Conservation (phyloP, 129 eudicot genomes). For the Silybum marianum region DNA sequence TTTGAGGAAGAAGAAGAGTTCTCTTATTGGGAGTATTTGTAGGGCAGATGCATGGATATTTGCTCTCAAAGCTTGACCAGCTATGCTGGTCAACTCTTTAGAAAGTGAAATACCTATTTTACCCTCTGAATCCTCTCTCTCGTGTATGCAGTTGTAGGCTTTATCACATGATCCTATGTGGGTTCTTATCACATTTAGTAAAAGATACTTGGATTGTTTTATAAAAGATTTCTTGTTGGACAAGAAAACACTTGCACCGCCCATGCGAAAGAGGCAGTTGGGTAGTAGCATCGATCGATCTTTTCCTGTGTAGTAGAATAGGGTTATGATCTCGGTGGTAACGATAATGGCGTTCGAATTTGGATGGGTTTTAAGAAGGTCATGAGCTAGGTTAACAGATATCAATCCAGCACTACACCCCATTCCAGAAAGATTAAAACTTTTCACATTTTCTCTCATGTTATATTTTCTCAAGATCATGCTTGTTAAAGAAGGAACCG, state of each 20-base stretch:
- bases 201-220: slow-evolving; percentile 27
- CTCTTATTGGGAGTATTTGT: slow-evolving; percentile 29
- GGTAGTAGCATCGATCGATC: slow-evolving; percentile 45
- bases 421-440: slow-evolving; percentile 44
- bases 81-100: slow-evolving; percentile 30
- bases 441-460: slow-evolving; percentile 33
- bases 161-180: slow-evolving; percentile 35
- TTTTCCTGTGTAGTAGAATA: slow-evolving; percentile 33
- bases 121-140: slow-evolving; percentile 33
- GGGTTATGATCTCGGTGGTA: slow-evolving; percentile 45
- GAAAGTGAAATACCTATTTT: slow-evolving; percentile 30
- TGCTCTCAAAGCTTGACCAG: slow-evolving; percentile 32
- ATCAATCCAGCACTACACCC: slow-evolving; percentile 51
- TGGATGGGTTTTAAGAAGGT: slow-evolving; percentile 28
- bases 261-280: slow-evolving; percentile 48
- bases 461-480: slow-evolving; percentile 39
- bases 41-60: slow-evolving; percentile 37
- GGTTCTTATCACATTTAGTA: slow-evolving; percentile 31
- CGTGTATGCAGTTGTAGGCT: slow-evolving; percentile 31
- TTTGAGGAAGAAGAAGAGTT: slow-evolving; percentile 32
- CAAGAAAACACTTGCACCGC: slow-evolving; percentile 39
- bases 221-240: slow-evolving; percentile 21
- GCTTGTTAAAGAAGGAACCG: slow-evolving; percentile 38
- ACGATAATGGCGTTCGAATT: slow-evolving; percentile 34
- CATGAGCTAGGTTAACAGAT: slow-evolving; percentile 32